Conservation (phyloP, 1,139 yeast genomes). For the Pichia cactophila region DNA sequence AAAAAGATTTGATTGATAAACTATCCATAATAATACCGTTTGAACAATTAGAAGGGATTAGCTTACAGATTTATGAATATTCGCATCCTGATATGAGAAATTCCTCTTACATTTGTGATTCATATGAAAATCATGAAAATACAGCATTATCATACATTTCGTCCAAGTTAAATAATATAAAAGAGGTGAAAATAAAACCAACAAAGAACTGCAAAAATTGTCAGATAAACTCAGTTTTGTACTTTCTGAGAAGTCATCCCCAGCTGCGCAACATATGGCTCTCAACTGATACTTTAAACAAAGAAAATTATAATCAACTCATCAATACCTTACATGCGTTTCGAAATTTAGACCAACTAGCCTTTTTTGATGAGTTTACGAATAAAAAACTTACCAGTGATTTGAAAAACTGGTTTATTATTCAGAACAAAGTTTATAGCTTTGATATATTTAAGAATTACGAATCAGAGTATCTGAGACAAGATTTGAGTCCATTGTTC, state of each 20-base stretch:
- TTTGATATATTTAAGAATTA: slow-evolving; percentile 17
- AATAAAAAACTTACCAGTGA: slow-evolving; percentile 14
- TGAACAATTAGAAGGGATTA: slow-evolving; percentile 14
- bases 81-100: slow-evolving; percentile 21
- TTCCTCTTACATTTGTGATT: neutral
- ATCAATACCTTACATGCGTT: slow-evolving; percentile 3
- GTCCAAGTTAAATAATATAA: slow-evolving; percentile 15
- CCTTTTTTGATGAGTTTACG: slow-evolving; percentile 21
- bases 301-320: slow-evolving; percentile 9
- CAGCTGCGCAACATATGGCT: slow-evolving; percentile 14
- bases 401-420: slow-evolving; percentile 22
- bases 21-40: slow-evolving; percentile 16
- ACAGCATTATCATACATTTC: slow-evolving; percentile 12
- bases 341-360: slow-evolving; percentile 10
- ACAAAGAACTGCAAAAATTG: slow-evolving; percentile 23
- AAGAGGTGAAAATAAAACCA: slow-evolving; percentile 17
- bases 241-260: slow-evolving; percentile 8
- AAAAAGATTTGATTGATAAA: slow-evolving; percentile 7
- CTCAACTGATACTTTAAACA: slow-evolving; percentile 17
- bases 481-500: slow-evolving; percentile 16
- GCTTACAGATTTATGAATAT: slow-evolving; percentile 21
- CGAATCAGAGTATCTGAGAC: slow-evolving; percentile 17
- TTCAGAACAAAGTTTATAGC: slow-evolving; percentile 16
- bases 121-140: slow-evolving; percentile 1
- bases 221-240: slow-evolving; percentile 18